These are phyloP conservation scores for Xylaria sp. DNA, from an alignment of 2,329 filamentous ascomycete genomes.

Conservation along the genomic window DNA sequence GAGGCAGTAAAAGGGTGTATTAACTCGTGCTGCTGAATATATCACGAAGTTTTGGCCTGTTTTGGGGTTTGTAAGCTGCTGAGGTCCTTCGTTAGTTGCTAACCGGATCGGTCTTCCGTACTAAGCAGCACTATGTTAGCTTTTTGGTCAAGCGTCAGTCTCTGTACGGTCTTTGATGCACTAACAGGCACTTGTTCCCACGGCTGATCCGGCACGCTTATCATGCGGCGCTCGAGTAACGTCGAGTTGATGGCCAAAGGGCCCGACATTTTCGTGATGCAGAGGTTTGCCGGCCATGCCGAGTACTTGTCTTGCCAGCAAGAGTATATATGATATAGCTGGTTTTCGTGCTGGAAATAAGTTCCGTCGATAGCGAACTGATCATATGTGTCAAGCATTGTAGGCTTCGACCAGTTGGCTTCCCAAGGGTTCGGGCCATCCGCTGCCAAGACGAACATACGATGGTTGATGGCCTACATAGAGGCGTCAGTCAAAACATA, in stretches of 20 bases:
- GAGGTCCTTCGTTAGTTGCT: constrained; percentile 52
- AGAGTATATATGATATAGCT: constrained; percentile 53
- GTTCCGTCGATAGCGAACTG: constrained; percentile 54
- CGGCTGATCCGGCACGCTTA: constrained; percentile 50
- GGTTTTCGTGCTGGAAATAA: constrained; percentile 48
- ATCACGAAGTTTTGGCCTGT: constrained; percentile 53
- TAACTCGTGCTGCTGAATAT: constrained; percentile 53
- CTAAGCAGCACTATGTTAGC: constrained; percentile 28
- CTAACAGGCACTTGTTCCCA: constrained; percentile 52
- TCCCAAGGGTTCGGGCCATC: constrained; percentile 51
- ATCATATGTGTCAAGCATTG: constrained; percentile 51
- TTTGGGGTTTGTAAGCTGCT: constrained; percentile 52
- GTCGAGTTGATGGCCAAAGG: constrained; percentile 51
- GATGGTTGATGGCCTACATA: constrained; percentile 50
- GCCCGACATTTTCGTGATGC: constrained; percentile 52
- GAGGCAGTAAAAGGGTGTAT: constrained; percentile 53
- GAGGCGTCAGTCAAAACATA: constrained; percentile 3
- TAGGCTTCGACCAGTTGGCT: constrained; percentile 47
- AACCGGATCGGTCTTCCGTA: constrained; percentile 51
- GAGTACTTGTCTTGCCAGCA: constrained; percentile 53
- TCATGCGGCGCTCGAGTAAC: constrained; percentile 49
- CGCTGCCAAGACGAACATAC: constrained; percentile 52
- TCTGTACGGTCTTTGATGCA: neutral
- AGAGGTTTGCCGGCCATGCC: constrained; percentile 52
- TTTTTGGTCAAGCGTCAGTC: neutral